Evolutionary conservation across 164 flowering plant species (phyloP).

Genomic region (Berberis thunbergii): DNA sequence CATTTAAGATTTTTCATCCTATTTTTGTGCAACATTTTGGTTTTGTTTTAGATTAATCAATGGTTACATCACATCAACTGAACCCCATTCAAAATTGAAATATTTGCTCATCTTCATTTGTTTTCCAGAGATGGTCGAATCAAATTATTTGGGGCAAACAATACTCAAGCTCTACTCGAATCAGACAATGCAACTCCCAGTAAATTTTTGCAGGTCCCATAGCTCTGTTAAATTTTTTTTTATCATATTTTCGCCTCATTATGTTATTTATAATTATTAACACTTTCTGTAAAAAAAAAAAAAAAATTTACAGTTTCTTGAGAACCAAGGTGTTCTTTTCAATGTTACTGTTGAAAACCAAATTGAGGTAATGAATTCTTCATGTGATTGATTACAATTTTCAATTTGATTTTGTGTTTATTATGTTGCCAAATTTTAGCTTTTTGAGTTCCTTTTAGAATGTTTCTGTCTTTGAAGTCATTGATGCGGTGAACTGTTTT

Average conservation of each 20-base stretch:
- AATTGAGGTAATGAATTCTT: conserved; percentile 55
- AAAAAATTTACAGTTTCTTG: conserved; percentile 50
- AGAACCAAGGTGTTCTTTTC: conserved; percentile 67
- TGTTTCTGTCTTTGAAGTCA: background rate
- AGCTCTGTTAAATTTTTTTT: background rate
- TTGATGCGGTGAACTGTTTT: background rate
- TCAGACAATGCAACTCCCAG: conserved; percentile 45
- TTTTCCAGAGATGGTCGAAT: conserved; percentile 67
- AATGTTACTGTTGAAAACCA: conserved; percentile 54
- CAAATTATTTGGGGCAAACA: conserved; percentile 65
- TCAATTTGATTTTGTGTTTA: background rate
- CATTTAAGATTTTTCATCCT: no score
- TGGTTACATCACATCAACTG: no score
- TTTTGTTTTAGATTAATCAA: no score
- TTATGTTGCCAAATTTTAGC: background rate
- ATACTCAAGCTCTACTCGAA: conserved; percentile 60
- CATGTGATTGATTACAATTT: background rate
- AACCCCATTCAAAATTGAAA: no score
- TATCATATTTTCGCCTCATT: background rate
- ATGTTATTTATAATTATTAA: background rate
- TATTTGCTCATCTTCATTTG: no score
- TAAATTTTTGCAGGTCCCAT: conserved; percentile 66
- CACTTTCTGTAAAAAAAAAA: background rate
- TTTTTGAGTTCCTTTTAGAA: background rate
- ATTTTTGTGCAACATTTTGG: no score